A percentile compares a stretch with the other conserved stretches of the same genome.
These are phyloP conservation scores for Ceratonia siliqua DNA, from an alignment of 306 rosid genomes.

Conservation along the genomic window DNA sequence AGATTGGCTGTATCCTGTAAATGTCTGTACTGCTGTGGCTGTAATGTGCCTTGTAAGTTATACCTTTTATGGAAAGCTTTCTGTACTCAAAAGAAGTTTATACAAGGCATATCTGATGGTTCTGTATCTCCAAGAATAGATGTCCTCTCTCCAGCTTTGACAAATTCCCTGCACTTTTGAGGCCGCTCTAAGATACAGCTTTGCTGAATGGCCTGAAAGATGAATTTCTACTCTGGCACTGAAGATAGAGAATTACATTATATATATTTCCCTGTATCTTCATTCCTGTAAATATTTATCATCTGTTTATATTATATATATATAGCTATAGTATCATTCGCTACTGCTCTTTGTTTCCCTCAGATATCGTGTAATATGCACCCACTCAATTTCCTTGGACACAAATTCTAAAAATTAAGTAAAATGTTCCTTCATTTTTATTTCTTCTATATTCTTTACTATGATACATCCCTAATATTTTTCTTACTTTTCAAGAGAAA, in stretches of 20 bases:
- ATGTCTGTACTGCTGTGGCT: background rate
- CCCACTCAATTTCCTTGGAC: too few species aligned
- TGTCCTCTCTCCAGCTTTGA: slow-evolving; percentile 16
- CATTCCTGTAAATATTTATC: background rate
- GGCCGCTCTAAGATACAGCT: background rate
- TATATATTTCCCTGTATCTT: background rate
- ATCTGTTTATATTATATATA: background rate
- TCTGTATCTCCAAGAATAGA: slow-evolving; percentile 8
- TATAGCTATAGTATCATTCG: background rate
- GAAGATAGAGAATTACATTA: background rate
- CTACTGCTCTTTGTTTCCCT: too few species aligned
- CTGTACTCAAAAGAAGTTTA: slow-evolving; percentile 14
- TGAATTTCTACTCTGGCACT: background rate
- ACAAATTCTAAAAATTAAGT: too few species aligned
- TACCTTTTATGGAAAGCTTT: slow-evolving; percentile 1
- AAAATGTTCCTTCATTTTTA: too few species aligned
- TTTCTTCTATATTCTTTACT: too few species aligned
- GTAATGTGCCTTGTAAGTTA: slow-evolving; percentile 24
- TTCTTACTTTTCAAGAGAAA: too few species aligned
- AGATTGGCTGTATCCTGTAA: slow-evolving; percentile 2
- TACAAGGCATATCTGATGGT: slow-evolving; percentile 4
- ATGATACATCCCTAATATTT: too few species aligned
- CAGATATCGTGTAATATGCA: too few species aligned
- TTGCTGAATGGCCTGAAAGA: background rate
- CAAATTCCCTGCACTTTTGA: background rate